Conservation (phyloP, 2,329 filamentous ascomycete species). For the Thielaviopsis euricoi region DNA sequence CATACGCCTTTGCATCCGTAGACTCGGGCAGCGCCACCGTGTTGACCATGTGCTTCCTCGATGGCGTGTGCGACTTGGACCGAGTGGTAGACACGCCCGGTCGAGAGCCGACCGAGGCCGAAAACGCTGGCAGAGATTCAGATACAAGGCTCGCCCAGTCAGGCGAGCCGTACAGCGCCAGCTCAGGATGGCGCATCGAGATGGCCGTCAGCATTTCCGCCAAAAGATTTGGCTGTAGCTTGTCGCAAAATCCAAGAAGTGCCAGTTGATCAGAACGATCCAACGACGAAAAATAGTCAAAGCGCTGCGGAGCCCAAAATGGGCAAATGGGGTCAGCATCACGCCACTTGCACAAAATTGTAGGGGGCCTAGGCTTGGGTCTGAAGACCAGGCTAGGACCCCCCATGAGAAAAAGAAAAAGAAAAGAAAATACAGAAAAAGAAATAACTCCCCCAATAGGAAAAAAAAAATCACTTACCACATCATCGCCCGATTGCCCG, state of each 20-base stretch:
- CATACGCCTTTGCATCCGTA: constrained; percentile 2
- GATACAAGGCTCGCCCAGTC: constrained; percentile 21
- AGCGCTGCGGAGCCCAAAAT: constrained; percentile 17
- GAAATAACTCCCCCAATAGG: too few relatives aligned
- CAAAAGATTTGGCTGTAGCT: constrained; percentile 25
- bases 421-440: neutral
- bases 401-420: neutral
- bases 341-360: neutral
- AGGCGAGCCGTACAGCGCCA: constrained; percentile 26
- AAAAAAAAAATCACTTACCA: constrained; percentile 18
- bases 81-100: constrained; percentile 1
- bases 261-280: constrained; percentile 24
- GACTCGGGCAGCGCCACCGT: constrained; percentile 7
- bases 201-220: constrained; percentile 26
- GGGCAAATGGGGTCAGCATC: constrained; percentile 7
- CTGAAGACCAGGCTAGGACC: neutral
- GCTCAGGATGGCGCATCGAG: constrained; percentile 25
- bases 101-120: neutral
- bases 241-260: constrained; percentile 25
- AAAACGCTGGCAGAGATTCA: neutral
- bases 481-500: constrained; percentile 19
- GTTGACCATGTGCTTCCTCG: constrained; percentile 7
- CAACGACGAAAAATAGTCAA: constrained; percentile 23
- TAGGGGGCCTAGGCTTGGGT: neutral
- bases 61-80: neutral